phyloP scores from a whole-genome alignment of 2,329 filamentous ascomycete genomes.

The Aschersonia sp. region DNA sequence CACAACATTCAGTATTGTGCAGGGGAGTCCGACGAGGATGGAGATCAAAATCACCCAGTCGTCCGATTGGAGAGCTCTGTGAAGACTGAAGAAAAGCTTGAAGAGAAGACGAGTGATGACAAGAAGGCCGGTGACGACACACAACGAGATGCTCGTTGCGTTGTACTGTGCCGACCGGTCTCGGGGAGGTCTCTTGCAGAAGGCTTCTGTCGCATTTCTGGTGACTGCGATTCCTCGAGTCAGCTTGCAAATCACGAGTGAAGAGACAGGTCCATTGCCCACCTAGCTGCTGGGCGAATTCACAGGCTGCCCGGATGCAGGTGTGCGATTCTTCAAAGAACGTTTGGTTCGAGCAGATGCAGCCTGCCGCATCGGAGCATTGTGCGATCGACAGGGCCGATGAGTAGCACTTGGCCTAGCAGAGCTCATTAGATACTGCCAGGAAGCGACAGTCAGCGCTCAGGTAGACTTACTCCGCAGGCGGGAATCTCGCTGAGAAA shows the following conservation, averaged over 20 bases:
- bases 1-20: slow-evolving; percentile 11
- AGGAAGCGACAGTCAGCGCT: not conserved
- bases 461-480: not conserved
- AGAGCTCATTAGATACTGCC: not conserved
- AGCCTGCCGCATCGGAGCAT: not conserved
- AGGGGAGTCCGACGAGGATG: slow-evolving; percentile 9
- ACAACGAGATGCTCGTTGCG: slow-evolving; percentile 6
- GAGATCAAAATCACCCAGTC: slow-evolving; percentile 15
- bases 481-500: not conserved
- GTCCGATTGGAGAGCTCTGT: slow-evolving; percentile 15
- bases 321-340: not conserved
- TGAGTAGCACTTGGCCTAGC: not conserved
- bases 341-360: not conserved
- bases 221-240: not conserved
- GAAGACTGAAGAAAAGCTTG: slow-evolving; percentile 14
- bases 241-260: not conserved
- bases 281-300: not conserved
- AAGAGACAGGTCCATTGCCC: not conserved
- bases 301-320: not conserved
- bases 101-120: slow-evolving; percentile 8
- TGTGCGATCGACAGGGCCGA: not conserved
- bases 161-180: slow-evolving; percentile 2
- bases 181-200: slow-evolving; percentile 2
- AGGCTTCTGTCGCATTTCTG: slow-evolving; percentile 4
- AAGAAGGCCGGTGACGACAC: slow-evolving; percentile 6